Evolutionary conservation across 768 basidiomycete genomes (phyloP), one percentile per base, ranked within the genome.

Genomic region (Boletus vermiculosoides): DNA sequence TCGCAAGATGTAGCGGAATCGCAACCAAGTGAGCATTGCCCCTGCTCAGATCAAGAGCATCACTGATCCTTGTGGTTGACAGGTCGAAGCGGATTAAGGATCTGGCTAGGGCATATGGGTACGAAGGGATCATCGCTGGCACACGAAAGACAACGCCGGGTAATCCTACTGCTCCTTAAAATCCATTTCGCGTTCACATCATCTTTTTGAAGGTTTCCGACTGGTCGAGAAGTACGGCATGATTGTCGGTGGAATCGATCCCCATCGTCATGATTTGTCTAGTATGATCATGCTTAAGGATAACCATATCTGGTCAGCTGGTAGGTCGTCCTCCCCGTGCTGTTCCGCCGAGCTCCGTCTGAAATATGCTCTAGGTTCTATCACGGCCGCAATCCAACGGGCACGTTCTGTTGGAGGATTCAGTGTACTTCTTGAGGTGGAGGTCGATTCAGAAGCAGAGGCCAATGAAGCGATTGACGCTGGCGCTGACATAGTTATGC

Each of bases 241-340:
- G 97, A 74, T 98, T 45, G 92, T 98, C 15, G 97, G 97, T 18
- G 97, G 97, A 7, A 89, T 98, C 64, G 96, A 99, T 70, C 77
- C 92, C 10, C 97, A 99, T 76, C 84, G 97, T 23, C 88, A 97
- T 63, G 95, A 98, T 72, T 80, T 98, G n/a, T 94, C 92, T 30
- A 92, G 90, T 70, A 98, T 99, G 97, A 95, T 99, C 68, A 99
- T 99, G 97, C 84, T 99, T 66, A 98, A 98, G 74, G 97, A 99
- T 66, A 99, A 99, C 70, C 97, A 99, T 70, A 92, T 98, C 68
- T 98, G 94, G 95, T 96, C 94, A 4, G 90, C 87, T 42, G 94
- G 94, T 87, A 67, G 58, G 79, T 61, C 30, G 37, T 40, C 25
- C 36, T 46, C 5, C 20, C 12, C 7, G 22, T 42, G 31, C 28